Evolutionary conservation across 2,329 filamentous ascomycete genomes (phyloP).

Genomic region (Paracoccidioides lutzii): DNA sequence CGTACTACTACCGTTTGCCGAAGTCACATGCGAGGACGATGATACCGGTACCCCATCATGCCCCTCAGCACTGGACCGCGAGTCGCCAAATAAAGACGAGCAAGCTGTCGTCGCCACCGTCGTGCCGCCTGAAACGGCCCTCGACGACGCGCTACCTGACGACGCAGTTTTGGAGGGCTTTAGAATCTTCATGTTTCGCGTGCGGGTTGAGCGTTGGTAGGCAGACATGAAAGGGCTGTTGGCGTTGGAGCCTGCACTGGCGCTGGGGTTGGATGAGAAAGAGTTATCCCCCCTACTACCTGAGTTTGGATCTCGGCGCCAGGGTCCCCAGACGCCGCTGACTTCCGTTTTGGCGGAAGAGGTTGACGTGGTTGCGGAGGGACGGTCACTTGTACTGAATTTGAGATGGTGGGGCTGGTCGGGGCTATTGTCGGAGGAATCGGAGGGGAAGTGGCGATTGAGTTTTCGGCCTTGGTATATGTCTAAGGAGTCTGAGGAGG

Average conservation of each 20-base stretch:
- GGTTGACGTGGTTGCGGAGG: conserved; percentile 14
- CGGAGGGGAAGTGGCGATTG: conserved; percentile 10
- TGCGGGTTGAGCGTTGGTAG: conserved; percentile 55
- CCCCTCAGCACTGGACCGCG: not conserved
- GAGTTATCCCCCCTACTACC: conserved; percentile 3
- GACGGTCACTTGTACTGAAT: conserved; percentile 19
- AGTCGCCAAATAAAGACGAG: conserved; percentile 4
- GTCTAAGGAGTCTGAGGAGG: conserved; percentile 16
- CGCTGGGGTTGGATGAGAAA: conserved; percentile 3
- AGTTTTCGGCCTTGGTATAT: conserved; percentile 12
- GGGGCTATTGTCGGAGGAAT: conserved; percentile 5
- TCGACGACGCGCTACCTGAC: conserved; percentile 21
- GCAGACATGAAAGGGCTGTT: conserved; percentile 37
- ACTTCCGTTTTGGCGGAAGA: conserved; percentile 22
- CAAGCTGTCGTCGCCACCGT: conserved; percentile 10
- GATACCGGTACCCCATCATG: not conserved
- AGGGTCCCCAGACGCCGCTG: conserved; percentile 56
- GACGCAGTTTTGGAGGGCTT: conserved; percentile 55
- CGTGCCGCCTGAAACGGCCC: conserved; percentile 12
- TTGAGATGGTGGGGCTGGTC: conserved; percentile 12
- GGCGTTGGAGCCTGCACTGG: conserved; percentile 9
- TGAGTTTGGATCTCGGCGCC: conserved; percentile 42
- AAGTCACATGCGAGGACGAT: not conserved
- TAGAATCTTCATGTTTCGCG: conserved; percentile 73
- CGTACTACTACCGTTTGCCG: not conserved